Conservation (phyloP, 495 filamentous ascomycete species). For the Penicillium salamii region DNA sequence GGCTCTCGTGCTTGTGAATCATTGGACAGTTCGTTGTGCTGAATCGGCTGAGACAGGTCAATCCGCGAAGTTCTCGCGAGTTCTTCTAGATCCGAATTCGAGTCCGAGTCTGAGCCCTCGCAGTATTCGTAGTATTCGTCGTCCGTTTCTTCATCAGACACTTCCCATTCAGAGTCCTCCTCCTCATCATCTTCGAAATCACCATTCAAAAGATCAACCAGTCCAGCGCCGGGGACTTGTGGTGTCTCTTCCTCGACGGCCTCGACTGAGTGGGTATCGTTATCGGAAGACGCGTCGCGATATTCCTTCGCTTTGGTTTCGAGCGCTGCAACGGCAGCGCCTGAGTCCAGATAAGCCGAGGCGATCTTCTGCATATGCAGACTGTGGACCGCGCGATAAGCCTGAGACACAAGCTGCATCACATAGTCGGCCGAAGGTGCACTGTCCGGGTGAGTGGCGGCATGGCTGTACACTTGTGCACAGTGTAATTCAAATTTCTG, state of each 20-base stretch:
- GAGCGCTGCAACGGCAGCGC: too few species aligned
- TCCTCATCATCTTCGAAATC: conserved; percentile 14
- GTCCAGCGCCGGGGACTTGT: too few species aligned
- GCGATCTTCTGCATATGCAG: conserved; percentile 12
- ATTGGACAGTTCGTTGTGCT: too few species aligned
- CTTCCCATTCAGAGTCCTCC: conserved; percentile 8
- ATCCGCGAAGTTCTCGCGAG: neutral
- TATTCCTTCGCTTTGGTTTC: too few species aligned
- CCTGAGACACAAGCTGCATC: conserved; percentile 13
- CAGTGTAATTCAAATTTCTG: conserved; percentile 14
- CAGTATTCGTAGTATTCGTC: conserved; percentile 19
- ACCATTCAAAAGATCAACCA: neutral
- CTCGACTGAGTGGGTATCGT: too few species aligned
- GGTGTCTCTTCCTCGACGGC: too few species aligned
- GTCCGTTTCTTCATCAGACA: conserved; percentile 12
- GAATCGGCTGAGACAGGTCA: too few species aligned
- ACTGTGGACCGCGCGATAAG: conserved; percentile 13
- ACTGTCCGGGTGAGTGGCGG: neutral
- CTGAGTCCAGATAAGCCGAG: conserved; percentile 1
- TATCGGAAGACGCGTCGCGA: too few species aligned
- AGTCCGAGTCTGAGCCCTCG: conserved; percentile 9
- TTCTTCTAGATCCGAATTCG: conserved; percentile 4
- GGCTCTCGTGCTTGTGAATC: too few species aligned
- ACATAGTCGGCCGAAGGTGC: conserved; percentile 11
- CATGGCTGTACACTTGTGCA: conserved; percentile 12